These are phyloP conservation scores for Spirogloea muscicola DNA, from an alignment of 139 green algal species.

Conservation along the genomic window DNA sequence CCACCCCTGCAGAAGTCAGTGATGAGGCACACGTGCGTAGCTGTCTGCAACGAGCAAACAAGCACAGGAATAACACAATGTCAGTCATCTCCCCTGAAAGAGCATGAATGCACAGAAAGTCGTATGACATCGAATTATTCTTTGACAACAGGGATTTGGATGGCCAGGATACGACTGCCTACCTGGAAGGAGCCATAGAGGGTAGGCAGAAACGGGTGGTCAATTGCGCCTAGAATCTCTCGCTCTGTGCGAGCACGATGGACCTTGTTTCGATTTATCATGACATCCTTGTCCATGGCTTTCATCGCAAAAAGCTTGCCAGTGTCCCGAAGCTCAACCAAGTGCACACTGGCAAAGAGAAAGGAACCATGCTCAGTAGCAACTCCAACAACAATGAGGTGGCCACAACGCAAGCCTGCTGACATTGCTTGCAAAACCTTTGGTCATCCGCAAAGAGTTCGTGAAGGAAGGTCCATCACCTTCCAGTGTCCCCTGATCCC, in stretches of 20 bases:
- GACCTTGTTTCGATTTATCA: constrained; percentile 96
- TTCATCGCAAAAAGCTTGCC: constrained; percentile 52
- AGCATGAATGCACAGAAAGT: no score
- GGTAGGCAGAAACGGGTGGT: constrained; percentile 95
- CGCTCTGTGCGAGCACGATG: constrained; percentile 85
- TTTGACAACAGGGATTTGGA: no score
- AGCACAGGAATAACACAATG: no score
- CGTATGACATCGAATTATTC: no score
- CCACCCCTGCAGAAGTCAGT: constrained; percentile 66
- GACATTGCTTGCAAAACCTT: neutral
- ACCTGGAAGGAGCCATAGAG: constrained; percentile 87
- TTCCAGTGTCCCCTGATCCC: constrained; percentile 54
- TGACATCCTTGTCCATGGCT: constrained; percentile 91
- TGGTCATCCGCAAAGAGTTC: neutral
- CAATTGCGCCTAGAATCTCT: constrained; percentile 74
- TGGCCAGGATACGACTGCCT: no score
- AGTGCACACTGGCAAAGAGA: constrained; percentile 82
- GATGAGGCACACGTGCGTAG: constrained; percentile 48
- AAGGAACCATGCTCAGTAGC: neutral
- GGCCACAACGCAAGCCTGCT: no score
- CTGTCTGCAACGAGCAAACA: constrained; percentile 37
- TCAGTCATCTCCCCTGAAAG: no score
- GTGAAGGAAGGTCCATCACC: neutral
- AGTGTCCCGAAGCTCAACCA: constrained; percentile 75
- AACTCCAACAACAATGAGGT: no score